Evolutionary conservation across 371 early-diverging fungal species (phyloP).

Genomic region (Globomyces sp.): DNA sequence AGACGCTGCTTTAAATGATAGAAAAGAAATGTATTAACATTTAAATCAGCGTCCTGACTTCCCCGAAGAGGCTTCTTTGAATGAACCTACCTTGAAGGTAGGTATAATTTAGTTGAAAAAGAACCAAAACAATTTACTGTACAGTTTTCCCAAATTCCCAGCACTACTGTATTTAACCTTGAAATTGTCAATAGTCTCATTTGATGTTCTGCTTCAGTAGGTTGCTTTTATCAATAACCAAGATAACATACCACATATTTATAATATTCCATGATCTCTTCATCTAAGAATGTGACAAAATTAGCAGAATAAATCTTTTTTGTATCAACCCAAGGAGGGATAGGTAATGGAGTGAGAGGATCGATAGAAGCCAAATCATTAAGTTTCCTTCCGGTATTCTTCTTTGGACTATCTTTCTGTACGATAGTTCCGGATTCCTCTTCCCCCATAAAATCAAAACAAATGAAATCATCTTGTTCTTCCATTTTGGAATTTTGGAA

Average conservation of each 20-base stretch:
- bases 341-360: constrained; percentile 34
- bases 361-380: constrained; percentile 24
- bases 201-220: constrained; percentile 72
- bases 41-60: neutral
- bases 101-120: constrained; percentile 77
- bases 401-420: neutral
- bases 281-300: constrained; percentile 49
- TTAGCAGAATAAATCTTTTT: constrained; percentile 32
- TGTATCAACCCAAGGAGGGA: constrained; percentile 46
- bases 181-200: constrained; percentile 70
- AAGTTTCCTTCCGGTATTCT: neutral
- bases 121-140: constrained; percentile 78
- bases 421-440: constrained; percentile 1
- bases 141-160: constrained; percentile 36
- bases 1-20: too few relatives aligned
- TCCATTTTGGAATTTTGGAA: constrained; percentile 1
- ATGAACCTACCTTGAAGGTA: constrained; percentile 57
- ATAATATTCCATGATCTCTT: constrained; percentile 73
- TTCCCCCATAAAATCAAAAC: constrained; percentile 9
- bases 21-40: neutral
- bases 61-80: too few relatives aligned
- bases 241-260: constrained; percentile 51
- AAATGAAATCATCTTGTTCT: constrained; percentile 4
- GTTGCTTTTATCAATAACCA: constrained; percentile 34
- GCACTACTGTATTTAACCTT: constrained; percentile 55